Evolutionary conservation across 345 rosid genomes (phyloP).

Genomic region (Camelina sativa): DNA sequence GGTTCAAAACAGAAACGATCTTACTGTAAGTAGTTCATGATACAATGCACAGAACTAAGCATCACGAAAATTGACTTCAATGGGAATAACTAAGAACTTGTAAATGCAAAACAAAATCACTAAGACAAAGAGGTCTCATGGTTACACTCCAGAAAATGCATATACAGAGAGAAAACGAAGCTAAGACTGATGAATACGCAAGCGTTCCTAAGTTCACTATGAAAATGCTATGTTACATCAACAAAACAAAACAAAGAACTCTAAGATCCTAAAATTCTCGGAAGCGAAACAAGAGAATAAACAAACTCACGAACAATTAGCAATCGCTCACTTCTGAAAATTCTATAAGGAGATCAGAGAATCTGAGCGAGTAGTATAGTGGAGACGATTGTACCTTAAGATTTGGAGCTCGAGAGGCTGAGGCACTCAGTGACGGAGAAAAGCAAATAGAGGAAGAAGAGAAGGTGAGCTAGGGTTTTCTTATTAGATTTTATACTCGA

Average conservation of each 20-base stretch:
- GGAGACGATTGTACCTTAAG: slow-evolving; percentile 6
- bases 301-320: background rate
- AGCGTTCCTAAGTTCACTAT: slow-evolving; percentile 14
- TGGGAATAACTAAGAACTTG: background rate
- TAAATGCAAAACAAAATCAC: background rate
- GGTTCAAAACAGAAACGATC: background rate
- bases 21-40: background rate
- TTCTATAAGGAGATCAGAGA: background rate
- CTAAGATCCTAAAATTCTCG: slow-evolving; percentile 10
- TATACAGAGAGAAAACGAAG: background rate
- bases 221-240: background rate
- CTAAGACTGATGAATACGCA: background rate
- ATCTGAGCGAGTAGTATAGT: background rate
- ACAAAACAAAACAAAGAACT: background rate
- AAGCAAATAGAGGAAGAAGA: slow-evolving; percentile 31
- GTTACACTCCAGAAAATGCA: background rate
- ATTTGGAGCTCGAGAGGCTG: slow-evolving; percentile 34
- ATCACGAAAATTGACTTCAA: no score
- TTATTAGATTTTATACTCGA: slow-evolving; percentile 25
- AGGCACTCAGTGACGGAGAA: slow-evolving; percentile 33
- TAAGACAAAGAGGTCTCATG: background rate
- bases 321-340: background rate
- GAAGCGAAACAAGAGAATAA: slow-evolving; percentile 1
- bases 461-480: slow-evolving; percentile 38
- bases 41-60: background rate